Base-by-base conservation (phyloP, 257 asterid genomes). In the Primulina huaijiensis region DNA sequence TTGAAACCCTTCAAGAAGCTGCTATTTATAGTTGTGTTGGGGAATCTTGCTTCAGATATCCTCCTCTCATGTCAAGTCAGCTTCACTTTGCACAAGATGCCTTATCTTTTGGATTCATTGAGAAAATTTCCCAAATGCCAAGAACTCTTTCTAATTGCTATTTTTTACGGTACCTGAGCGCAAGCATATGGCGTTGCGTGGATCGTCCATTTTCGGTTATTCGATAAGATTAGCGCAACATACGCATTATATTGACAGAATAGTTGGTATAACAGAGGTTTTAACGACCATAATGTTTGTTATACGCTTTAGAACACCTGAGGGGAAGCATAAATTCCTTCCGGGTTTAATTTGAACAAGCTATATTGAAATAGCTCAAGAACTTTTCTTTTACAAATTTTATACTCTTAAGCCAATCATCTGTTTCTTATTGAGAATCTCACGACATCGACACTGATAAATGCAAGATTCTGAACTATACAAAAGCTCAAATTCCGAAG, bases 11-110 rank as follows among this genome's bases (percentile, higher is more conserved):
- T 65, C 55, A 70, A 62, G 57, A 50, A 12, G 76, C 55, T 61
- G 68, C 66, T 79, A 86, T 88, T 84, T 88, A 86, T 88, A 81
- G 80, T 65, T 14, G 58, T 52, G 4, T 21, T 16, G 73, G 66
- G n/a, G 84, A 80, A 84, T 80, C 83, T 80, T 68, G n/a, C 59
- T 63, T 64, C 40, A 33, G 69, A 58, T 74, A 14, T 81, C 71
- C 69, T 66, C 81, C 84, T 72, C 79, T 72, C 78, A 27, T 75
- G 81, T 79, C 84, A 21, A 2, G 75, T 73, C 80, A 76, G 70
- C 60, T 12, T 66, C 69, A 60, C 40, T 66, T 72, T 73, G 23
- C 1, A 23, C 11, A 5, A 50, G 71, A 55, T 69, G 74, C 68
- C 74, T 61, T 60, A 43, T 27, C 62, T 19, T 70, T 70, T 70